Percentiles rank a stretch among this genome's conserved stretches.
phyloP scores from a whole-genome alignment of 1,284 basidiomycete genomes.

The Gomphus bonarii region DNA sequence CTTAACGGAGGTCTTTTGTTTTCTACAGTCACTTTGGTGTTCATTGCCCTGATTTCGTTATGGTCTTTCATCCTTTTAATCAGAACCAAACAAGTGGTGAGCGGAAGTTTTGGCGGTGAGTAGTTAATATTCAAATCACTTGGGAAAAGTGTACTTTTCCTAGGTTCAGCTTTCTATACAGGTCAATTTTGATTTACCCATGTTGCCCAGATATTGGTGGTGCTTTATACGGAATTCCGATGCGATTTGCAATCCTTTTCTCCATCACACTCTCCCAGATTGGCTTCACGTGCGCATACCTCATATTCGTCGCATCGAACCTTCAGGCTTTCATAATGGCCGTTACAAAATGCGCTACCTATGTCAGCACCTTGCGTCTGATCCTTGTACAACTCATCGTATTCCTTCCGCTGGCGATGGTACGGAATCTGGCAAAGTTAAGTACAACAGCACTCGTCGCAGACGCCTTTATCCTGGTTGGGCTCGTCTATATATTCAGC shows the following conservation, averaged over 20 bases:
- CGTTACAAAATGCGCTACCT: conserved; percentile 67
- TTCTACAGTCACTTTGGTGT: conserved; percentile 68
- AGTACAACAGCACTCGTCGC: conserved; percentile 89
- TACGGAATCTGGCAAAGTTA: conserved; percentile 87
- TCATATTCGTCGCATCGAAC: conserved; percentile 94
- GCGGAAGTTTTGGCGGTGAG: conserved; percentile 87
- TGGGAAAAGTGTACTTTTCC: not conserved
- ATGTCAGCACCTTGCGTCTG: conserved; percentile 67
- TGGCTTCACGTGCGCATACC: conserved; percentile 76
- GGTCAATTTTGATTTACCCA: not conserved
- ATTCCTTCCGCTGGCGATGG: conserved; percentile 80
- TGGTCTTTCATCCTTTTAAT: conserved; percentile 93
- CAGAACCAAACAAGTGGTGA: conserved; percentile 80
- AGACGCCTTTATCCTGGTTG: conserved; percentile 91
- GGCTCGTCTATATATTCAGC: conserved; percentile 78
- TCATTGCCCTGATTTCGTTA: conserved; percentile 82
- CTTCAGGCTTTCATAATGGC: conserved; percentile 83
- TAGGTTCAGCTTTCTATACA: not conserved
- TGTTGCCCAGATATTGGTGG: conserved; percentile 78
- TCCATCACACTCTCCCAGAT: conserved; percentile 90
- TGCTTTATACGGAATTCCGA: conserved; percentile 82
- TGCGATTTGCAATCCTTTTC: conserved; percentile 82
- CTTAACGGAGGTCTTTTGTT: conserved; percentile 94
- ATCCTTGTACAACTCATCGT: conserved; percentile 80
- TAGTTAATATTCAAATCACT: not conserved